Base-by-base conservation (phyloP, 2,329 filamentous ascomycete genomes). In the Thermochaetoides dissita region DNA sequence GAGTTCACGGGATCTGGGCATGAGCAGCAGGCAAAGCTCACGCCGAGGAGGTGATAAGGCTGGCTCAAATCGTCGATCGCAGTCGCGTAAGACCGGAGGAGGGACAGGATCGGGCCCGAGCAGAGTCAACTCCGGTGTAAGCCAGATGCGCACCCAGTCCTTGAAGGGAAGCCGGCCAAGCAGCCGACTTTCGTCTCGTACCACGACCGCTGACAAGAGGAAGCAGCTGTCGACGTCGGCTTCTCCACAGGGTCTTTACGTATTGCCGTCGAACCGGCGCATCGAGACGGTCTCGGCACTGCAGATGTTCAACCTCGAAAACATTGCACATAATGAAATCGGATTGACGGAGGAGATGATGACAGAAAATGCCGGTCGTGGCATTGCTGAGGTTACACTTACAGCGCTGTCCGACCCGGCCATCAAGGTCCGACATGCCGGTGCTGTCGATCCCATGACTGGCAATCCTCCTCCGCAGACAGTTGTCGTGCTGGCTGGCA, bases 261-360 rank as follows among this genome's bases (percentile, higher is more conserved):
- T 74, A 31, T 54, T 69, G 11, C 68, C 67, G 7, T 74, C 73
- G 2, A 69, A 71, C 51, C 71, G 72, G 32, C 72, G 70, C 9
- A 63, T 79, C 29, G 76, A 81, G 52, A 67, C 74, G 6, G 74
- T 81, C 30, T 80, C 76, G 11, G 72, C 89, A 6, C 67, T 91
- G 34, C 86, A 94, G 56, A 91, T 95, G 76, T 74, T 94, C 29
- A 89, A 91, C 48, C 74, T 96, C 1, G 91, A 96, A 62, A 88
- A 91, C 54, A 84, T 93, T 43, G 87, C 88, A 0, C 81, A 87
- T 46, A 81, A 84, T 35, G 87, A 95, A 51, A 76, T 93, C 44
- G 87, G 87, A 6, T 69, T 96, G 37, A 84, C 81, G 0, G 86
- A 94, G 57, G 85, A 91, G 41, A 80, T 95, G 60, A 85, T 96